These are phyloP conservation scores for Scedosporium aurantiacum DNA, from an alignment of 2,329 filamentous ascomycete genomes.

Conservation along the genomic window DNA sequence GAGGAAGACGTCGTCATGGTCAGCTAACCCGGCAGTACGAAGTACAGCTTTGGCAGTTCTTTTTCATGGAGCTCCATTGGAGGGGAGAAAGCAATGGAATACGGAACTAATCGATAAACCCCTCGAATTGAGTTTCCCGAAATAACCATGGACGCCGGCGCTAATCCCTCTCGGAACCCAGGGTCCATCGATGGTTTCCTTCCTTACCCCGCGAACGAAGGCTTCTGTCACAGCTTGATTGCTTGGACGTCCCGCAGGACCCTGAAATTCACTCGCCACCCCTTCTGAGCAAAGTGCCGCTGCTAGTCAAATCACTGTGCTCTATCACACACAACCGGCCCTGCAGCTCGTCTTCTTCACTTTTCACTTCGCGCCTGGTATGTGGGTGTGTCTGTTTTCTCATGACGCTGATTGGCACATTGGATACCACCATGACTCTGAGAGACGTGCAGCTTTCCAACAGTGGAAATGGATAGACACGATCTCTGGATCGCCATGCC, in stretches of 20 bases:
- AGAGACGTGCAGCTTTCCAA: neutral
- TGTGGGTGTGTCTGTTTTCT: too few species aligned
- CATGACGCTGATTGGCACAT: neutral
- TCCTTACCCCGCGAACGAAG: neutral
- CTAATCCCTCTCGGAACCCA: neutral
- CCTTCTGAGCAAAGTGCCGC: neutral
- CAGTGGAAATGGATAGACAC: too few species aligned
- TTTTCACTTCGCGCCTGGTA: neutral
- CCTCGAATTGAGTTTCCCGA: neutral
- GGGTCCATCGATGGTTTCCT: neutral
- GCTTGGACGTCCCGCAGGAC: neutral
- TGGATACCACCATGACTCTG: neutral
- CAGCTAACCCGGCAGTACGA: too few species aligned
- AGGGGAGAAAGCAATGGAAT: neutral
- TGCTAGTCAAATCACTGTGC: neutral
- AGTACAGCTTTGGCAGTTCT: neutral
- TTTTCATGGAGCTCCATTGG: neutral
- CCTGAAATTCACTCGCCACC: constrained; percentile 2
- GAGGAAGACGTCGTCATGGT: neutral
- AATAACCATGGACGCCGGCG: neutral
- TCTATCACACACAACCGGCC: neutral
- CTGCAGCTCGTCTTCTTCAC: neutral
- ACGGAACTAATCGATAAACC: neutral
- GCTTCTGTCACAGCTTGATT: constrained; percentile 1
- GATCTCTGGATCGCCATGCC: too few species aligned